Evolutionary conservation across 1,284 basidiomycete genomes (phyloP).

Genomic region (Trametes polyzona): DNA sequence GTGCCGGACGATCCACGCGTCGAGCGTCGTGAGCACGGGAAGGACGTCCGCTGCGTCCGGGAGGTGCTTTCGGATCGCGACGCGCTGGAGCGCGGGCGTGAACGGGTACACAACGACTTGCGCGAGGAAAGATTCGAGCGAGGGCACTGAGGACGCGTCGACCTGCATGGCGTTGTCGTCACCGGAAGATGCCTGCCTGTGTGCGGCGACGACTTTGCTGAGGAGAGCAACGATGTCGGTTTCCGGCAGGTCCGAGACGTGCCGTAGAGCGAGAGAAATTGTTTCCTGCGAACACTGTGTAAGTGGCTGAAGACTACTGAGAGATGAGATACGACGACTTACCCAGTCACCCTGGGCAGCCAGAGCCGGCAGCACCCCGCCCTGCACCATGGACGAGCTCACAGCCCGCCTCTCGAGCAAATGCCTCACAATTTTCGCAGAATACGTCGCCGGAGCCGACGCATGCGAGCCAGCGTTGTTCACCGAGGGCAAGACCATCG

Average conservation of each 20-base stretch:
- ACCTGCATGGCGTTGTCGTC: conserved; percentile 58
- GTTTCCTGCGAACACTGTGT: conserved; percentile 47
- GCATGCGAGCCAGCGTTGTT: conserved; percentile 29
- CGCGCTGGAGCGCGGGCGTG: conserved; percentile 53
- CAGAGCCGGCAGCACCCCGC: conserved; percentile 56
- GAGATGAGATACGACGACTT: conserved; percentile 27
- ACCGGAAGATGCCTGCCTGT: conserved; percentile 29
- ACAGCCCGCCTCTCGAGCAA: conserved; percentile 58
- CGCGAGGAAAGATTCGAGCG: conserved; percentile 55
- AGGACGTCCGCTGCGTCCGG: conserved; percentile 57
- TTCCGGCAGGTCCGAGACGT: conserved; percentile 66
- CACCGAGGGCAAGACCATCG: conserved; percentile 42
- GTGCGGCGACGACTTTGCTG: conserved; percentile 43
- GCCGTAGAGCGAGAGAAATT: conserved; percentile 53
- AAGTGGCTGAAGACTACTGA: background rate
- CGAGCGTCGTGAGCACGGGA: conserved; percentile 52
- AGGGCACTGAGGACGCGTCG: conserved; percentile 46
- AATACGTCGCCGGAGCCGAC: conserved; percentile 38
- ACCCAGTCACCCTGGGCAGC: conserved; percentile 69
- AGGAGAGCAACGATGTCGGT: conserved; percentile 58
- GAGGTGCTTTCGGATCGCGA: conserved; percentile 58
- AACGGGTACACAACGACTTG: conserved; percentile 56
- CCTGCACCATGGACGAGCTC: conserved; percentile 61
- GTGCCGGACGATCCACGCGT: conserved; percentile 55
- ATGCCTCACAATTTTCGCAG: conserved; percentile 55